Evolutionary conservation across 108 stramenopile species (phyloP), one percentile per base, ranked within the genome.

Genomic region (Stephanodiscus minutulus): DNA sequence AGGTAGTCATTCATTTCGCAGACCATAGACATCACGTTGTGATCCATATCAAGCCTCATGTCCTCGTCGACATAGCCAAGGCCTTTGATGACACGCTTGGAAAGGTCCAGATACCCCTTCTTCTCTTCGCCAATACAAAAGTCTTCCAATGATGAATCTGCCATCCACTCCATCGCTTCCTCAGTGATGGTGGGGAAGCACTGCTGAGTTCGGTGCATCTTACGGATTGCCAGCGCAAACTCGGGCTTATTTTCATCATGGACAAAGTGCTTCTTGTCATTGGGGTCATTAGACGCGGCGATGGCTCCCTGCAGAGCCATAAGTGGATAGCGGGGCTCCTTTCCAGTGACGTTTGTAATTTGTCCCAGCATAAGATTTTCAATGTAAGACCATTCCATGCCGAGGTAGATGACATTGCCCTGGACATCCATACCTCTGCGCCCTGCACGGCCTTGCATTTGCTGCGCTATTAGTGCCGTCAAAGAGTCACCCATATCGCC

Each of bases 371-470:
- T 98, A n/a, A 99, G 85, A 64, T 94, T 96, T 74, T 97, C 94
- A 74, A 99, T 97, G 77, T 93, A 91, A 17, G 90, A 81, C 96
- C 96, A 96, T 22, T 96, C 86, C 96, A 98, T 97, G 67, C 96
- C 96, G 60, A 97, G 86, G 85, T 98, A 99, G 59, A 99, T 79
- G 24, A 99, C 84, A 76, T 98, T 98, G 48, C 98, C 98, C 85
- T 99, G 98, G n/a, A 96, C 96, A 79, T 99, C 98, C 88, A 99
- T 93, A 64, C 98, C 98, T 73, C 98, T 91, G 36, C 98, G 96
- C 33, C 98, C 98, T 58, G 98, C 98, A 53, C 98, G 95, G 58
- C 98, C 98, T 68, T 96, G 93, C 98, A 99, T 99, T 87, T 99
- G 98, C 79, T 98, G 97, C 22, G 98, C 98, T 82, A 99, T 96